Percentiles rank a stretch among this genome's conserved stretches.
These are phyloP conservation scores for Centaurea solstitialis DNA, from an alignment of 129 eudicot species.

Conservation along the genomic window DNA sequence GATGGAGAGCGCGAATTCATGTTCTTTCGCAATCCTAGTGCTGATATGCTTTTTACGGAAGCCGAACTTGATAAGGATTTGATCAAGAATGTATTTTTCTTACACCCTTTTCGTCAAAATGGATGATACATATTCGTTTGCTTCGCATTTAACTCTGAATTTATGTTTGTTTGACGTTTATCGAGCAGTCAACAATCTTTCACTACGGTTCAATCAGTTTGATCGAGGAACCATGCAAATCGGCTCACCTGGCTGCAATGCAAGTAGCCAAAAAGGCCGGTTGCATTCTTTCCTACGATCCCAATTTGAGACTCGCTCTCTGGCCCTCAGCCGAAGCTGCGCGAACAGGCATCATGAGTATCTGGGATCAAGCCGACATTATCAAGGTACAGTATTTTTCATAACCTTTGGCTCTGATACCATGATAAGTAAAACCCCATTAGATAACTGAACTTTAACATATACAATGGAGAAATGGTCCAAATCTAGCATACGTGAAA, in stretches of 20 bases:
- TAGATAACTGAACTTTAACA: neutral
- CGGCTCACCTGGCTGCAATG: slow-evolving; percentile 57
- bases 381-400: slow-evolving; percentile 36
- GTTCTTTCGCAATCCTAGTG: slow-evolving; percentile 59
- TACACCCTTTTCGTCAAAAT: neutral
- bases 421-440: neutral
- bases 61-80: slow-evolving; percentile 44
- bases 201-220: slow-evolving; percentile 61
- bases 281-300: slow-evolving; percentile 57
- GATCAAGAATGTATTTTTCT: slow-evolving; percentile 32
- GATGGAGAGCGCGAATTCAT: slow-evolving; percentile 58
- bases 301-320: slow-evolving; percentile 49
- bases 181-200: slow-evolving; percentile 39
- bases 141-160: neutral
- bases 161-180: neutral
- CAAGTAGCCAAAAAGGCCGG: slow-evolving; percentile 50
- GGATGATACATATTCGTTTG: neutral
- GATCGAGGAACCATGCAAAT: slow-evolving; percentile 52
- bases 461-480: neutral
- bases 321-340: slow-evolving; percentile 62
- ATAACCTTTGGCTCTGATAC: neutral
- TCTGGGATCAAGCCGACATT: slow-evolving; percentile 52
- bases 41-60: slow-evolving; percentile 54
- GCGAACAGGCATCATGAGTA: slow-evolving; percentile 48
- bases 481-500: neutral